These are phyloP conservation scores for Microthlaspi erraticum DNA, from an alignment of 345 rosid genomes.

Conservation along the genomic window DNA sequence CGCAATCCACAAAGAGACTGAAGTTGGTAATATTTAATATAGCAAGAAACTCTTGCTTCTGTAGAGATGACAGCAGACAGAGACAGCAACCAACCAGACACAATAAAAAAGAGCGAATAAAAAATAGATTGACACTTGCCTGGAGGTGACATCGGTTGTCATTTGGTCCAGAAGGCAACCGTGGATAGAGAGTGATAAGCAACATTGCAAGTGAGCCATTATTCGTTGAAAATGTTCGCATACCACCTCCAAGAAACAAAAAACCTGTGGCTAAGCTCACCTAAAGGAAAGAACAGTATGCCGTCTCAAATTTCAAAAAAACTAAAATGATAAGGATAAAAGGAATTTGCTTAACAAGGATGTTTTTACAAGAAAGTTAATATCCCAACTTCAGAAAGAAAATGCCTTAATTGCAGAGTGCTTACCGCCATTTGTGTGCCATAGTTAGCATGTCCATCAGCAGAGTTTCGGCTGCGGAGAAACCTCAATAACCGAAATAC, in stretches of 20 bases:
- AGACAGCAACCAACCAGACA: conserved; percentile 17
- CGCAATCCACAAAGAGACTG: conserved; percentile 31
- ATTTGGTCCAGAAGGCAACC: conserved; percentile 94
- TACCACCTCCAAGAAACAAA: conserved; percentile 98
- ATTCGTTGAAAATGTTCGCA: conserved; percentile 85
- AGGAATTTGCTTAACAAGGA: conserved; percentile 3
- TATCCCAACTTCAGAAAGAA: conserved; percentile 7
- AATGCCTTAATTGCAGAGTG: conserved; percentile 17
- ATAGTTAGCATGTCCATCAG: conserved; percentile 87
- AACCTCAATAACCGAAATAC: conserved; percentile 82
- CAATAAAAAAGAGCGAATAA: background rate
- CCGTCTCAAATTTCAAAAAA: conserved; percentile 26
- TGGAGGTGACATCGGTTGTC: conserved; percentile 99
- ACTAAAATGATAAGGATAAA: background rate
- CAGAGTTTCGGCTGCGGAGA: conserved; percentile 73
- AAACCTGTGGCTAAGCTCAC: conserved; percentile 94
- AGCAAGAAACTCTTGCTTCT: conserved; percentile 1
- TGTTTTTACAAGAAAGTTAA: background rate
- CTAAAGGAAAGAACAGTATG: conserved; percentile 49
- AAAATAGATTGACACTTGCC: conserved; percentile 51
- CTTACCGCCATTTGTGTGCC: conserved; percentile 96
- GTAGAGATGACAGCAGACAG: conserved; percentile 11
- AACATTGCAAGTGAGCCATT: conserved; percentile 84
- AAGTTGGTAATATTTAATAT: conserved; percentile 19
- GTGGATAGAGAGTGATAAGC: conserved; percentile 88